Percentiles rank a stretch among this genome's conserved stretches.
Conservation (phyloP, 75 land plant species). For the Cupressus sempervirens region DNA sequence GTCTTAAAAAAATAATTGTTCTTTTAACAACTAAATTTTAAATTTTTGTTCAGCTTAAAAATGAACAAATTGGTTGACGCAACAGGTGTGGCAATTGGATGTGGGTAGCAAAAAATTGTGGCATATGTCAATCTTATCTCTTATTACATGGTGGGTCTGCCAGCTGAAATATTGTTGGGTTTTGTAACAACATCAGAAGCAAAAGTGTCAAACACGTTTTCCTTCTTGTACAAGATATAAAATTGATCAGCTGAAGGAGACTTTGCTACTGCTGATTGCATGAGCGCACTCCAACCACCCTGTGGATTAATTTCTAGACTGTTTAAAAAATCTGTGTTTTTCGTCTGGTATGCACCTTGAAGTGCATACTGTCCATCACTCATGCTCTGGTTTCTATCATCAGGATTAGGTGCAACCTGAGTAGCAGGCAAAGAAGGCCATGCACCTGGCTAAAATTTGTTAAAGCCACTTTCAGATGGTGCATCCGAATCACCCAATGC, state of each 20-base stretch:
- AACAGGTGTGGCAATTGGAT: too few species aligned
- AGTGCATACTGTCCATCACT: constrained; percentile 19
- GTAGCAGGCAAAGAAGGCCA: constrained; percentile 20
- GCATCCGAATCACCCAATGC: constrained; percentile 35
- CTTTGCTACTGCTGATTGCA: constrained; percentile 75
- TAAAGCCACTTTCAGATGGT: constrained; percentile 42
- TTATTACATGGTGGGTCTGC: too few species aligned
- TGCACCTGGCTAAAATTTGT: constrained; percentile 32
- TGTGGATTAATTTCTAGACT: constrained; percentile 41
- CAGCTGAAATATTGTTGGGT: too few species aligned
- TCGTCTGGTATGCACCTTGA: constrained; percentile 22
- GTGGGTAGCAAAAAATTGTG: too few species aligned
- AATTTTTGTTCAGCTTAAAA: too few species aligned
- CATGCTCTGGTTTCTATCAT: constrained; percentile 17
- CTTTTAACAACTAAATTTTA: too few species aligned
- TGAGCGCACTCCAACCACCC: constrained; percentile 76
- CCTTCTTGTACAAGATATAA: too few species aligned
- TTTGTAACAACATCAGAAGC: too few species aligned
- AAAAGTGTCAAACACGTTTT: too few species aligned
- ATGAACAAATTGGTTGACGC: too few species aligned
- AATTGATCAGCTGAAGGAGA: constrained; percentile 69
- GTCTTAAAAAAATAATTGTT: too few species aligned
- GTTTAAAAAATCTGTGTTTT: constrained; percentile 19
- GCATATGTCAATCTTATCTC: too few species aligned
- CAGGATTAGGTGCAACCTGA: constrained; percentile 15